These are phyloP conservation scores for Gaertneriomyces sp. DNA, from an alignment of 192 early-diverging fungal genomes.

Conservation along the genomic window DNA sequence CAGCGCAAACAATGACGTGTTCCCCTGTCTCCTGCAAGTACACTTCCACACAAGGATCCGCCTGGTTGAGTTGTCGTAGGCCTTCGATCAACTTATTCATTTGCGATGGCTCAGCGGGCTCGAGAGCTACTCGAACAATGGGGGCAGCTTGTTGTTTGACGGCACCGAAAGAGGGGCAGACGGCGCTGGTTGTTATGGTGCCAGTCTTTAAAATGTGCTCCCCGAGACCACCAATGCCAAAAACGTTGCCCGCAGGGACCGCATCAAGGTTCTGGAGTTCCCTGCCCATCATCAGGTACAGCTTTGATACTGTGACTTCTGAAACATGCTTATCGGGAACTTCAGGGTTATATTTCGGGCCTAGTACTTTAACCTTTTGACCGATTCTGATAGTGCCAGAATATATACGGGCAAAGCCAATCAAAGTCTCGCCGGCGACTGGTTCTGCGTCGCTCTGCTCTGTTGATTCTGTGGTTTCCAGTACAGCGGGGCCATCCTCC, in stretches of 20 bases:
- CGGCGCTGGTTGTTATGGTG: constrained; percentile 72
- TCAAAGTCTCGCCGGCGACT: constrained; percentile 60
- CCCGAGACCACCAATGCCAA: constrained; percentile 86
- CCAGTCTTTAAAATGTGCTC: constrained; percentile 91
- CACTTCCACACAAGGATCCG: constrained; percentile 93
- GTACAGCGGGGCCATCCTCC: constrained; percentile 10
- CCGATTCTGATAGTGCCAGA: constrained; percentile 85
- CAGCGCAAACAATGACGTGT: constrained; percentile 92
- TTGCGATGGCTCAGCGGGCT: constrained; percentile 84
- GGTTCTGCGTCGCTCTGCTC: constrained; percentile 34
- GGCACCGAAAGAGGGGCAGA: constrained; percentile 75
- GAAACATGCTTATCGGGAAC: constrained; percentile 44
- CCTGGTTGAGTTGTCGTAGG: constrained; percentile 84
- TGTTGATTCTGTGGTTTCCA: constrained; percentile 26
- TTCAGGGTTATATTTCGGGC: constrained; percentile 86
- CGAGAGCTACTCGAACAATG: constrained; percentile 94
- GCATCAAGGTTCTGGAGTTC: constrained; percentile 78
- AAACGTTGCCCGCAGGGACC: constrained; percentile 94
- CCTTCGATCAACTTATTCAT: constrained; percentile 84
- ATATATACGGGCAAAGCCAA: constrained; percentile 94
- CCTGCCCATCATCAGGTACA: constrained; percentile 97
- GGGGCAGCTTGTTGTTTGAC: constrained; percentile 67
- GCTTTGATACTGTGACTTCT: constrained; percentile 67
- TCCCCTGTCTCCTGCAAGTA: constrained; percentile 91
- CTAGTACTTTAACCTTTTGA: constrained; percentile 80